A percentile compares a stretch with the other conserved stretches of the same genome.
These are phyloP conservation scores for Dissoconium aciculare DNA, from an alignment of 2,329 filamentous ascomycete species.

Conservation along the genomic window DNA sequence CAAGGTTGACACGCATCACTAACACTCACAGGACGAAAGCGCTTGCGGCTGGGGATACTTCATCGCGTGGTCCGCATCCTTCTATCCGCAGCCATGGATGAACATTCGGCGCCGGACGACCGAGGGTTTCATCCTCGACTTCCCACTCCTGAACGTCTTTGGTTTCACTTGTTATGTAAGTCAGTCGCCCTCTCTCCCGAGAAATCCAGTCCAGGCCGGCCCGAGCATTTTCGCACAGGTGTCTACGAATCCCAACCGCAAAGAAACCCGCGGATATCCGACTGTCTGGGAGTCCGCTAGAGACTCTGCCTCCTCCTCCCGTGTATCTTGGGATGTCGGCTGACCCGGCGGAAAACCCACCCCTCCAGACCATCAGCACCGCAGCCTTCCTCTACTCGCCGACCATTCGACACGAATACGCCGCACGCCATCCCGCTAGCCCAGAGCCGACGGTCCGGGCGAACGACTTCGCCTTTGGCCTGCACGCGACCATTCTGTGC, in stretches of 20 bases:
- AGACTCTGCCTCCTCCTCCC: too few relatives aligned
- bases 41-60: slow-evolving; percentile 18
- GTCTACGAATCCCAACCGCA: too few relatives aligned
- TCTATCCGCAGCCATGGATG: slow-evolving; percentile 77
- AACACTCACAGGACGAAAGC: too few relatives aligned
- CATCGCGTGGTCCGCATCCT: slow-evolving; percentile 55
- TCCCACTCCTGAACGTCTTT: slow-evolving; percentile 57
- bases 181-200: neutral
- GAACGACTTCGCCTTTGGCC: slow-evolving; percentile 81
- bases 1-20: too few relatives aligned
- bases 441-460: slow-evolving; percentile 69
- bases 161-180: slow-evolving; percentile 56
- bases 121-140: slow-evolving; percentile 76
- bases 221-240: too few relatives aligned
- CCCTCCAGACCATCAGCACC: slow-evolving; percentile 48
- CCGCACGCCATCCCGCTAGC: slow-evolving; percentile 54
- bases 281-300: too few relatives aligned
- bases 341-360: too few relatives aligned
- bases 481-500: slow-evolving; percentile 65
- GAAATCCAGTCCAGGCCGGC: too few relatives aligned
- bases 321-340: too few relatives aligned
- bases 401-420: slow-evolving; percentile 66
- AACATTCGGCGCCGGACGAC: slow-evolving; percentile 67
- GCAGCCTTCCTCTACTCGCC: slow-evolving; percentile 63
- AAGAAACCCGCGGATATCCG: too few relatives aligned